Conservation (phyloP, 2,329 filamentous ascomycete species). For the Coleophoma crateriformis region DNA sequence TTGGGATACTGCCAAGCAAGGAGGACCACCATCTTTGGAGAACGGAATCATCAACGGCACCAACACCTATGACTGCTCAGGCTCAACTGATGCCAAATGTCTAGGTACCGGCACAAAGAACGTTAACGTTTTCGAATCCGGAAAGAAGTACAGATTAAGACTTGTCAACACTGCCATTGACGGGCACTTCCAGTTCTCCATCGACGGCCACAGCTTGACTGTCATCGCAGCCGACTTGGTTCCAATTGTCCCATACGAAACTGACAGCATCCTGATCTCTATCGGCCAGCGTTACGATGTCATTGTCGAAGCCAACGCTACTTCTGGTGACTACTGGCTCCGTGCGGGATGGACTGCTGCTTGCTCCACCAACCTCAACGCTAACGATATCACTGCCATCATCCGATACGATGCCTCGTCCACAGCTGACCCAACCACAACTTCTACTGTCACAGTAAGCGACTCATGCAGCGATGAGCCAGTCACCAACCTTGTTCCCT, state of each 20-base stretch:
- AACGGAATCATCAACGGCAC: slow-evolving; percentile 26
- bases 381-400: slow-evolving; percentile 36
- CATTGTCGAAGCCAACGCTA: slow-evolving; percentile 48
- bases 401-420: slow-evolving; percentile 33
- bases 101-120: slow-evolving; percentile 23
- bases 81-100: slow-evolving; percentile 15
- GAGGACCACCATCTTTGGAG: slow-evolving; percentile 16
- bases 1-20: slow-evolving; percentile 18
- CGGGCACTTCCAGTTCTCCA: slow-evolving; percentile 40
- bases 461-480: slow-evolving; percentile 24
- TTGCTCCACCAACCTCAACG: slow-evolving; percentile 51
- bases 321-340: slow-evolving; percentile 50
- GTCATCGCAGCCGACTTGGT: slow-evolving; percentile 56
- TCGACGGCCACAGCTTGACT: slow-evolving; percentile 50
- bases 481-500: slow-evolving; percentile 19
- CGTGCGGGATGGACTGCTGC: slow-evolving; percentile 40
- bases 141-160: slow-evolving; percentile 35
- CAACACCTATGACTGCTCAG: slow-evolving; percentile 18
- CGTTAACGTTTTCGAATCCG: slow-evolving; percentile 23
- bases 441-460: slow-evolving; percentile 11
- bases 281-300: slow-evolving; percentile 44
- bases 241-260: slow-evolving; percentile 48
- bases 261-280: slow-evolving; percentile 46
- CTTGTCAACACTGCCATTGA: slow-evolving; percentile 40
- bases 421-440: slow-evolving; percentile 24